Evolutionary conservation across 2,329 filamentous ascomycete species (phyloP).

Genomic region (Claviceps sp.): DNA sequence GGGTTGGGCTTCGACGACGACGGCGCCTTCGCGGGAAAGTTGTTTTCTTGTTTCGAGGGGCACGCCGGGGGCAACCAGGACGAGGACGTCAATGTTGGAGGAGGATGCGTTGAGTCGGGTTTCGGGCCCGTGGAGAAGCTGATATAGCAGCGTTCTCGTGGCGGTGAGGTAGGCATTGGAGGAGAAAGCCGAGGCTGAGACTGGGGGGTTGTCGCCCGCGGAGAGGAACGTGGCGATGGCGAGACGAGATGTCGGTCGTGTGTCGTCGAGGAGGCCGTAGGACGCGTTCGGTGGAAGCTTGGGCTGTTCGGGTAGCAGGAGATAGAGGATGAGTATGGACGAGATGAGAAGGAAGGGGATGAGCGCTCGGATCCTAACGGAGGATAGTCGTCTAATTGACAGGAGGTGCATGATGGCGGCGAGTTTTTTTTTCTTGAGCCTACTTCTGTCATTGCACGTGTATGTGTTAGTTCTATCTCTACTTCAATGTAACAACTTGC

Average conservation of each 20-base stretch:
- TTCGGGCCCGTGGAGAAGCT: slow-evolving; percentile 23
- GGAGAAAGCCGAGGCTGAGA: neutral
- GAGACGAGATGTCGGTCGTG: neutral
- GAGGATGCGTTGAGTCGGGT: slow-evolving; percentile 17
- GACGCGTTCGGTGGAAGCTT: neutral
- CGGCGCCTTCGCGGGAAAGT: neutral
- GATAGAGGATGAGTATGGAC: neutral
- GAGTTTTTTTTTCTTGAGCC: neutral
- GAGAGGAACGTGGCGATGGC: slow-evolving; percentile 3
- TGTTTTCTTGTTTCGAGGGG: neutral
- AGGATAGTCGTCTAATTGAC: neutral
- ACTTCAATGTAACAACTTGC: too few relatives aligned
- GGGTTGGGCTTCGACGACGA: slow-evolving; percentile 11
- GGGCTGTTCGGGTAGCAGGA: neutral
- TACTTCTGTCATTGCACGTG: neutral
- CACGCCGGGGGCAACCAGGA: neutral
- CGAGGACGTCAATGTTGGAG: neutral
- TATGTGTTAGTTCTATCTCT: neutral
- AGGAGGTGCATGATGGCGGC: neutral
- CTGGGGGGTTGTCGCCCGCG: neutral
- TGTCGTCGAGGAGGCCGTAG: neutral
- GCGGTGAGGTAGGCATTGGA: slow-evolving; percentile 21
- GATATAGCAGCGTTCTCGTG: slow-evolving; percentile 25
- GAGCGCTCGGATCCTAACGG: neutral
- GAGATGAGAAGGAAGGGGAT: neutral